Base-by-base conservation (phyloP, 75 land plant genomes). In the Picea sitchensis region DNA sequence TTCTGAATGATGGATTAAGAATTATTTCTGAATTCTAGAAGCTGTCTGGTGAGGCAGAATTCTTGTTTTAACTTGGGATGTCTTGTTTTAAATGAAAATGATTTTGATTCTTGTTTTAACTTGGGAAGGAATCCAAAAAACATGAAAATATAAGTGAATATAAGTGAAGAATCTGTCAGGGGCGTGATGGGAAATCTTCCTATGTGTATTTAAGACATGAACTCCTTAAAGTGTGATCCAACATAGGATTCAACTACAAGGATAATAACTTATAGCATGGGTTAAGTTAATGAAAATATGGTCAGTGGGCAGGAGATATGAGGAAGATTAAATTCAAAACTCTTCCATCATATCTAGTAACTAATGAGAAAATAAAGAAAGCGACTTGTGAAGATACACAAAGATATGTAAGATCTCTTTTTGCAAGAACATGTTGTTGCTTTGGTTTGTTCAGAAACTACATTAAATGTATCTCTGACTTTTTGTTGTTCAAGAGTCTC, bases 401-500 rank as follows among this genome's bases (percentile, higher is more conserved):
- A 65, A 18, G 14, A 34, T 41, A 69, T 36, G 20, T 20, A 69
- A 69, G 34, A 69, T 69, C 6, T 9, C 0, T 38, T 69, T 44
- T 0, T 5, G 51, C 51, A 44, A 44, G 51, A 44, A 88, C 92
- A 91, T 83, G 90, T 92, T 78, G 90, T 92, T 54, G 96, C 96
- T 80, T 89, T 90, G 56, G 88, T 86, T 81, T 94, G 96, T 62
- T 85, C 83, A 77, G 90, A 79, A 81, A 92, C 92, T 65, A 92
- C 89, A 1, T 82, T 84, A 77, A 86, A 79, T 1, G 96, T 94
- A 23, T 90, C 78, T 69, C 92, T 85, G 41, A 85, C 75, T 84
- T 94, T 94, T 44, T 89, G 84, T 68, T 94, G 92, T 83, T 90
- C 87, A 77, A 94, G 87, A 7, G 96, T 90, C 60, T 94, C 94